Conservation (phyloP, 148 eudicot species). For the Nyssa sinensis region DNA sequence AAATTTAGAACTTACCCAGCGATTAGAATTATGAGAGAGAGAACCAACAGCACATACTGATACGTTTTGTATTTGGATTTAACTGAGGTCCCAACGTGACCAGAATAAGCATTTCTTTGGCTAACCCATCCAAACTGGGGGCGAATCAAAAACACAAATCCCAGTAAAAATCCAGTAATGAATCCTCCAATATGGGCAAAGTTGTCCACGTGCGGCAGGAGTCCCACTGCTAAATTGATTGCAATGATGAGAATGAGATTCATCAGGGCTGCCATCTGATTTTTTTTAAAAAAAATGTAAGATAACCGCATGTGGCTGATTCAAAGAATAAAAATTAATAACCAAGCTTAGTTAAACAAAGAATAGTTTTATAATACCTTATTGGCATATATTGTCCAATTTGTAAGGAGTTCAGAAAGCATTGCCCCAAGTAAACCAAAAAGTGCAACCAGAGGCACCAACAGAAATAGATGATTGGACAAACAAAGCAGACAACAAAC, state of each 20-base stretch:
- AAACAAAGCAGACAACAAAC: slow-evolving; percentile 65
- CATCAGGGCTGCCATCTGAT: slow-evolving; percentile 58
- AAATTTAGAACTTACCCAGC: slow-evolving; percentile 49
- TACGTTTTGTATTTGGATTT: slow-evolving; percentile 70
- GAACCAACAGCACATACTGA: slow-evolving; percentile 47
- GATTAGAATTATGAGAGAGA: slow-evolving; percentile 37
- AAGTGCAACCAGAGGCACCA: slow-evolving; percentile 94
- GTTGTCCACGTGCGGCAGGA: slow-evolving; percentile 91
- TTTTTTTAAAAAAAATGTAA: slow-evolving; percentile 10
- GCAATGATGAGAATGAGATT: slow-evolving; percentile 62
- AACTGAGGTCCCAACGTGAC: slow-evolving; percentile 16
- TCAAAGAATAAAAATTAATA: neutral
- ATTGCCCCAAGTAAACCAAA: slow-evolving; percentile 92
- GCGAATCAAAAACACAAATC: slow-evolving; percentile 67
- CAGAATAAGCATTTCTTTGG: slow-evolving; percentile 40
- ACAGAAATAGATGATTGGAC: slow-evolving; percentile 67
- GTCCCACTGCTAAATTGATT: slow-evolving; percentile 73
- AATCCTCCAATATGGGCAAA: slow-evolving; percentile 96
- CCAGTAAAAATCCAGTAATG: slow-evolving; percentile 73
- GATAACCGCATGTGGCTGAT: neutral
- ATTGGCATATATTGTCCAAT: slow-evolving; percentile 90
- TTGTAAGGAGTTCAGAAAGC: slow-evolving; percentile 87
- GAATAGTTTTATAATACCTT: slow-evolving; percentile 47
- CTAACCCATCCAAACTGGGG: slow-evolving; percentile 85
- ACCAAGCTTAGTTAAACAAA: too few species aligned